A percentile compares a stretch with the other conserved stretches of the same genome.
Evolutionary conservation across 371 early-diverging fungal species (phyloP).

Genomic region (Apophysomyces sp.): DNA sequence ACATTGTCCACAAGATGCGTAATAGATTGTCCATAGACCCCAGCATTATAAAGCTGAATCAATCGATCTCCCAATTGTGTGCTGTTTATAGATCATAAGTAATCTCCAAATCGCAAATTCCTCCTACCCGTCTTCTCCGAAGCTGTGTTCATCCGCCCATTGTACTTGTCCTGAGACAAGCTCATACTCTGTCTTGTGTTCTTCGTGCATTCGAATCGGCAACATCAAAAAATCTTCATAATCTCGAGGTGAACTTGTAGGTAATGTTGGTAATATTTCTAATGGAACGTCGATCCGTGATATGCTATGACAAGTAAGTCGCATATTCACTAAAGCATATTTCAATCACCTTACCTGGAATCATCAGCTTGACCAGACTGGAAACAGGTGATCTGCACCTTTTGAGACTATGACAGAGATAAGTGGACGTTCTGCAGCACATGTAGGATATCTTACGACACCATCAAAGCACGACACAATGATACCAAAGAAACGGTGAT

Average conservation of each 20-base stretch:
- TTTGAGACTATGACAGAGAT: slow-evolving; percentile 33
- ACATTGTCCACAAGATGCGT: slow-evolving; percentile 56
- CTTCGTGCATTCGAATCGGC: slow-evolving; percentile 49
- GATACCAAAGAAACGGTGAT: slow-evolving; percentile 66
- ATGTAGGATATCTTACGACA: slow-evolving; percentile 21
- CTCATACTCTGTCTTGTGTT: slow-evolving; percentile 43
- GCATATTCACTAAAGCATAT: neutral
- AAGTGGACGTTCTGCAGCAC: no score
- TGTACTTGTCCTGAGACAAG: slow-evolving; percentile 12
- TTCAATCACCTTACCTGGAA: slow-evolving; percentile 13
- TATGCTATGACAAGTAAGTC: slow-evolving; percentile 13
- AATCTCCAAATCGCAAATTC: no score
- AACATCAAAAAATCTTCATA: slow-evolving; percentile 36
- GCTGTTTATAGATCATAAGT: no score
- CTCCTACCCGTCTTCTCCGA: slow-evolving; percentile 4
- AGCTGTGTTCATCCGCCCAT: slow-evolving; percentile 19
- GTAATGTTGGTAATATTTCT: slow-evolving; percentile 33
- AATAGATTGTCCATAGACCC: slow-evolving; percentile 57
- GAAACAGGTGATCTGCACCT: slow-evolving; percentile 57
- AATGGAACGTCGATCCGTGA: slow-evolving; percentile 43
- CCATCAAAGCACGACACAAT: slow-evolving; percentile 71
- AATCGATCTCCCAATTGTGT: slow-evolving; percentile 32
- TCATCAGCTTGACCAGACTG: slow-evolving; percentile 36
- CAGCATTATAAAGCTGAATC: slow-evolving; percentile 54
- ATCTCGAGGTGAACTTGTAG: slow-evolving; percentile 13